Evolutionary conservation across 1,139 yeast genomes (phyloP).

Genomic region (Yamadazyma oceani): DNA sequence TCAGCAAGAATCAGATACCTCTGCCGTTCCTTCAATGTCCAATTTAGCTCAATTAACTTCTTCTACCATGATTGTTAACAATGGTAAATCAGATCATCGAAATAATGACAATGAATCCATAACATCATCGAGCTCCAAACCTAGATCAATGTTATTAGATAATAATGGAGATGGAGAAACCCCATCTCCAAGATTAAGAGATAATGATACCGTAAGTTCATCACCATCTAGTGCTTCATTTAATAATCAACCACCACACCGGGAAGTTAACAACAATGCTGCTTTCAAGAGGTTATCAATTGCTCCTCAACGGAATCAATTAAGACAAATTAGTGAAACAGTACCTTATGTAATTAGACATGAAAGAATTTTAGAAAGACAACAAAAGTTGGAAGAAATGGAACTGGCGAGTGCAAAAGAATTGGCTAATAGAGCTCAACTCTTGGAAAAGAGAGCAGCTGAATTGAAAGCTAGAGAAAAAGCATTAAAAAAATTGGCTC

Average conservation of each 20-base stretch:
- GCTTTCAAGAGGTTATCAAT: constrained; percentile 58
- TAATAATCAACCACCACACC: too few species aligned
- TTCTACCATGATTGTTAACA: constrained; percentile 6
- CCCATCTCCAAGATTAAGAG: constrained; percentile 33
- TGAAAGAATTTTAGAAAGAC: constrained; percentile 71
- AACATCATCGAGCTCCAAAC: constrained; percentile 24
- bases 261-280: constrained; percentile 36
- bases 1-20: constrained; percentile 14
- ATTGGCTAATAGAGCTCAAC: constrained; percentile 69
- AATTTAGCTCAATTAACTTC: constrained; percentile 60
- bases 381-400: constrained; percentile 73
- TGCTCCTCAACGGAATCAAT: constrained; percentile 64
- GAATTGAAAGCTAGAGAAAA: constrained; percentile 68
- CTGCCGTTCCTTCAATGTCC: constrained; percentile 58
- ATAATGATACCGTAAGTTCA: constrained; percentile 29
- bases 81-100: constrained; percentile 9
- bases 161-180: constrained; percentile 24
- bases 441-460: constrained; percentile 72
- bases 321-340: constrained; percentile 76
- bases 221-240: constrained; percentile 33
- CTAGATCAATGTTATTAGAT: constrained; percentile 39
- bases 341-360: constrained; percentile 79
- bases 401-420: constrained; percentile 78
- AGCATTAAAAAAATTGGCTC: constrained; percentile 39
- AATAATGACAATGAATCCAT: constrained; percentile 23